These are phyloP conservation scores for Asterella californica DNA, from an alignment of 225 moss, liverwort and hornwort species.

Conservation along the genomic window DNA sequence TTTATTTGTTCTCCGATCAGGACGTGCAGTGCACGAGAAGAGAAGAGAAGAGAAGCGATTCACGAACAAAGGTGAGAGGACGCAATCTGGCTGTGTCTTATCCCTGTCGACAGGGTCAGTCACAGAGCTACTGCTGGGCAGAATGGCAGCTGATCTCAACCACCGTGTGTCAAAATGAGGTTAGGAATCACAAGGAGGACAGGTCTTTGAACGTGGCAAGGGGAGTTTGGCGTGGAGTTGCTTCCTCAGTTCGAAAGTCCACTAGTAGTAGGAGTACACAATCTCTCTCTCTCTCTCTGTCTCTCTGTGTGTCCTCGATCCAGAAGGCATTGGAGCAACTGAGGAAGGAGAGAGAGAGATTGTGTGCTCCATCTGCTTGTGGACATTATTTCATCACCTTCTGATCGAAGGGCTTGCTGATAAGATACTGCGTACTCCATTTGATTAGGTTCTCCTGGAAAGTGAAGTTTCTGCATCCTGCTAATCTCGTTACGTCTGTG, in stretches of 20 bases:
- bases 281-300: conserved; percentile 19
- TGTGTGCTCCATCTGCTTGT: conserved; percentile 19
- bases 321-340: background rate
- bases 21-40: no score
- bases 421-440: background rate
- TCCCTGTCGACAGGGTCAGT: background rate
- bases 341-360: conserved; percentile 11
- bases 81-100: background rate
- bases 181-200: background rate
- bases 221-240: background rate
- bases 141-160: background rate
- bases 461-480: background rate
- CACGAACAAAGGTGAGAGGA: no score
- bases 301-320: background rate
- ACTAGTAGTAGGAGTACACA: conserved; percentile 18
- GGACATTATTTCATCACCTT: background rate
- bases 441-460: background rate
- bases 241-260: conserved; percentile 2
- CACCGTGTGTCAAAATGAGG: background rate
- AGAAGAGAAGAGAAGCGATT: no score
- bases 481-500: background rate
- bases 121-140: background rate
- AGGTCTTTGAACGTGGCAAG: background rate
- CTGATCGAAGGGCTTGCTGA: background rate
- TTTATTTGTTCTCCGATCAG: background rate